Conservation (phyloP, 176 grass and related monocot species). For the Neostapfia colusana region DNA sequence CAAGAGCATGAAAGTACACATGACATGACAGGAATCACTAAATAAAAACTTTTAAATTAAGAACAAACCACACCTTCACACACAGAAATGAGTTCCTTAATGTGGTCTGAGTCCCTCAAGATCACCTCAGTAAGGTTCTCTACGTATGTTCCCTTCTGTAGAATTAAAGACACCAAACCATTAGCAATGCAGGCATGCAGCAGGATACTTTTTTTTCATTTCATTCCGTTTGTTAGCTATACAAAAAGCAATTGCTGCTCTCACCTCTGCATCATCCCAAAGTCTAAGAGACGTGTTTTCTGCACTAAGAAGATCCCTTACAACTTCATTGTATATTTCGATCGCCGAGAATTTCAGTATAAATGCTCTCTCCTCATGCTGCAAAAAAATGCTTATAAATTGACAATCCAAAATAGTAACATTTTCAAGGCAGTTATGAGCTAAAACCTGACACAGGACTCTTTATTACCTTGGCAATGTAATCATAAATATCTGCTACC, state of each 20-base stretch:
- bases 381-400: constrained; percentile 26
- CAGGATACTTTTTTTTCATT: background rate
- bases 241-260: background rate
- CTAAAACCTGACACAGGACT: background rate
- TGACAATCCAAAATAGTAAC: background rate
- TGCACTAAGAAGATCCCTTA: constrained; percentile 78
- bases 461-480: constrained; percentile 75
- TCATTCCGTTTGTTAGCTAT: background rate
- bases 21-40: constrained; percentile 27
- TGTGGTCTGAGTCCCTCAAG: constrained; percentile 72
- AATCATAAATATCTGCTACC: constrained; percentile 90
- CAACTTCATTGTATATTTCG: constrained; percentile 96
- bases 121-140: constrained; percentile 80
- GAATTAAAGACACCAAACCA: constrained; percentile 40
- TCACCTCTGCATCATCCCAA: constrained; percentile 91
- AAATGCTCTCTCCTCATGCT: constrained; percentile 97
- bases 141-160: constrained; percentile 77
- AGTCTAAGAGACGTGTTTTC: constrained; percentile 68
- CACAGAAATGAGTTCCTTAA: constrained; percentile 79
- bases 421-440: background rate
- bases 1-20: constrained; percentile 21
- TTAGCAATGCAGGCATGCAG: constrained; percentile 24
- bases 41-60: constrained; percentile 32
- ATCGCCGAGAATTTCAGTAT: constrained; percentile 92
- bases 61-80: constrained; percentile 73